Percentiles rank a stretch among this genome's conserved stretches.
Conservation (phyloP, 805 yeast genomes). For the Maudiozyma turicensis region DNA sequence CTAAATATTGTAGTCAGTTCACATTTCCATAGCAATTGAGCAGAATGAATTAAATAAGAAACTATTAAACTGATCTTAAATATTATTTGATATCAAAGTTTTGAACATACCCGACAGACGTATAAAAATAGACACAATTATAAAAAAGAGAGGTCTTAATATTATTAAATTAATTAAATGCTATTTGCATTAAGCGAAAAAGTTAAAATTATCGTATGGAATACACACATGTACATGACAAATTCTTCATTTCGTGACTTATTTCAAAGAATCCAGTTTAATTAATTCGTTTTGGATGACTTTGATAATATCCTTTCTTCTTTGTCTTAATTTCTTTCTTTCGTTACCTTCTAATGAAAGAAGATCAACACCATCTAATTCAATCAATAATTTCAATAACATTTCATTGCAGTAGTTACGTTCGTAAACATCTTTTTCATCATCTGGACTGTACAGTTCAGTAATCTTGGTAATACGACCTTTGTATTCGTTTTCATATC, state of each 20-base stretch:
- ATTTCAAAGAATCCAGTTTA: constrained; percentile 36
- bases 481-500: constrained; percentile 22
- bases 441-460: constrained; percentile 13
- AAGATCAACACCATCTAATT: constrained; percentile 53
- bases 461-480: constrained; percentile 14
- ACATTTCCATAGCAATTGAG: too few species aligned
- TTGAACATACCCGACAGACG: too few species aligned
- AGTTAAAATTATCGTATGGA: too few species aligned
- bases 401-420: constrained; percentile 55
- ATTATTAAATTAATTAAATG: too few species aligned
- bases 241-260: not conserved
- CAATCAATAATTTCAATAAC: constrained; percentile 55
- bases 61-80: too few species aligned
- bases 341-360: constrained; percentile 30
- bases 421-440: constrained; percentile 33
- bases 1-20: too few species aligned
- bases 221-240: too few species aligned
- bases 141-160: too few species aligned
- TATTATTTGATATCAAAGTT: too few species aligned
- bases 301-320: constrained; percentile 51
- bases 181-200: too few species aligned
- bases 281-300: constrained; percentile 50
- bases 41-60: too few species aligned
- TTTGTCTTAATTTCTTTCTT: constrained; percentile 41
- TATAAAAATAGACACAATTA: too few species aligned